These are phyloP conservation scores for Martensiomyces pterosporus DNA, from an alignment of 192 early-diverging fungal species.

Conservation along the genomic window DNA sequence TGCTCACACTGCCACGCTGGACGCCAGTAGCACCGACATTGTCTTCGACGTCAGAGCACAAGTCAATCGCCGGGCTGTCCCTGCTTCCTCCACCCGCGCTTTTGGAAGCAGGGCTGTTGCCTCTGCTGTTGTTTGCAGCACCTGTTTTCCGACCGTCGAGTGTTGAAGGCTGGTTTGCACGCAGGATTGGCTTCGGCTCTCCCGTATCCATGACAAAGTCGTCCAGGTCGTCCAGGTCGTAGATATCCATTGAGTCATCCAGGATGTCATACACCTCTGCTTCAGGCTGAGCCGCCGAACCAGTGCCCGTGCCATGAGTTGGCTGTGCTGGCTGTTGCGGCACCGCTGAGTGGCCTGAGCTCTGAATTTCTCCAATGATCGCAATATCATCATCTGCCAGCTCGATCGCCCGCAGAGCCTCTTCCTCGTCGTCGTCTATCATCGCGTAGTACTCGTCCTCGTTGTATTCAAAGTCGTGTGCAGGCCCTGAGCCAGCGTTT, in stretches of 20 bases:
- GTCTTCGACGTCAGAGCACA: conserved; percentile 24
- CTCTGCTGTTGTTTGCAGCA: too few relatives aligned
- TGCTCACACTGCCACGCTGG: too few relatives aligned
- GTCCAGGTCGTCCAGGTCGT: conserved; percentile 27
- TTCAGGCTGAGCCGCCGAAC: background rate
- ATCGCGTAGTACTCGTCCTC: conserved; percentile 7
- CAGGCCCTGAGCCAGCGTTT: too few relatives aligned
- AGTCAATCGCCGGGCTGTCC: conserved; percentile 7
- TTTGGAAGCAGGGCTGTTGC: background rate
- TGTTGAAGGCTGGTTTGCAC: too few relatives aligned
- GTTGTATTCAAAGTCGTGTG: too few relatives aligned
- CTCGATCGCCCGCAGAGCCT: conserved; percentile 22
- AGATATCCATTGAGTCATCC: conserved; percentile 15
- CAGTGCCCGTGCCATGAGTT: too few relatives aligned
- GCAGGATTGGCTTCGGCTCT: too few relatives aligned
- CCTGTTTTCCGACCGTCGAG: too few relatives aligned
- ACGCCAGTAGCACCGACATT: too few relatives aligned
- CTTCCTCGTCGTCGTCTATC: conserved; percentile 21
- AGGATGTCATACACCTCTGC: background rate
- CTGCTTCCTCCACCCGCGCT: background rate
- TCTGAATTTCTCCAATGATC: too few relatives aligned
- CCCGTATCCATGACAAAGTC: conserved; percentile 5
- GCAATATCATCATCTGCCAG: conserved; percentile 27
- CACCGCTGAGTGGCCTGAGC: too few relatives aligned
- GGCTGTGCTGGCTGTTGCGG: too few relatives aligned